Percentiles rank a stretch among this genome's conserved stretches.
Evolutionary conservation across 1,284 basidiomycete species (phyloP).

Genomic region (Earliella scabrosa): DNA sequence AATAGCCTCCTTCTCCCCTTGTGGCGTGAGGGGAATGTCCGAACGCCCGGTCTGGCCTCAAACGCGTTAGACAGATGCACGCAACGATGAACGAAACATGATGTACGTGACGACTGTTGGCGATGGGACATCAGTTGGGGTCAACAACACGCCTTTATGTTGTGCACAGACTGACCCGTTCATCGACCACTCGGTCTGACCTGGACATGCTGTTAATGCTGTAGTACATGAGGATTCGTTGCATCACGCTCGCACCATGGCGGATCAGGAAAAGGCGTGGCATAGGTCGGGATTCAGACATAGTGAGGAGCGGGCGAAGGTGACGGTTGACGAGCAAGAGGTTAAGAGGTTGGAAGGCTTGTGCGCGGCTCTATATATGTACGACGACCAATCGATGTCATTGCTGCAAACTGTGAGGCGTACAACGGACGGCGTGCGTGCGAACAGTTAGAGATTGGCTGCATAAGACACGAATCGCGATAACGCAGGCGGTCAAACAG

Average conservation of each 20-base stretch:
- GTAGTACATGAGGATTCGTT: no score
- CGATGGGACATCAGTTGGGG: slow-evolving; percentile 8
- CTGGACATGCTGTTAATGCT: slow-evolving; percentile 41
- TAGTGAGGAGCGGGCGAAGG: slow-evolving; percentile 3
- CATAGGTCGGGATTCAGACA: slow-evolving; percentile 55
- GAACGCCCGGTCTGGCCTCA: slow-evolving; percentile 76
- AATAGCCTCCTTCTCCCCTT: slow-evolving; percentile 78
- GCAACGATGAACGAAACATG: background rate
- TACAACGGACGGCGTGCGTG: slow-evolving; percentile 14
- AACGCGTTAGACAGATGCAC: slow-evolving; percentile 5
- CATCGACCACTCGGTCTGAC: slow-evolving; percentile 94
- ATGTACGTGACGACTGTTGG: slow-evolving; percentile 71
- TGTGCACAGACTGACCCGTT: slow-evolving; percentile 62
- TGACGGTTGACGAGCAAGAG: background rate
- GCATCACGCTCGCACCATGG: slow-evolving; percentile 55
- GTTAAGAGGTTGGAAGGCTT: background rate
- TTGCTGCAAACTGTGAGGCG: background rate
- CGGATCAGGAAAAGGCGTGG: slow-evolving; percentile 80
- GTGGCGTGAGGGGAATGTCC: slow-evolving; percentile 86
- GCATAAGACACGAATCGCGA: background rate
- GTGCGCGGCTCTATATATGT: background rate
- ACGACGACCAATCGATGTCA: slow-evolving; percentile 12
- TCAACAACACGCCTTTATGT: slow-evolving; percentile 4
- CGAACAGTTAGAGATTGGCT: background rate
- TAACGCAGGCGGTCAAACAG: background rate